Evolutionary conservation across 352 stramenopile species (phyloP), one percentile per base, ranked within the genome.

Genomic region (Pythium rhizo-oryzae): DNA sequence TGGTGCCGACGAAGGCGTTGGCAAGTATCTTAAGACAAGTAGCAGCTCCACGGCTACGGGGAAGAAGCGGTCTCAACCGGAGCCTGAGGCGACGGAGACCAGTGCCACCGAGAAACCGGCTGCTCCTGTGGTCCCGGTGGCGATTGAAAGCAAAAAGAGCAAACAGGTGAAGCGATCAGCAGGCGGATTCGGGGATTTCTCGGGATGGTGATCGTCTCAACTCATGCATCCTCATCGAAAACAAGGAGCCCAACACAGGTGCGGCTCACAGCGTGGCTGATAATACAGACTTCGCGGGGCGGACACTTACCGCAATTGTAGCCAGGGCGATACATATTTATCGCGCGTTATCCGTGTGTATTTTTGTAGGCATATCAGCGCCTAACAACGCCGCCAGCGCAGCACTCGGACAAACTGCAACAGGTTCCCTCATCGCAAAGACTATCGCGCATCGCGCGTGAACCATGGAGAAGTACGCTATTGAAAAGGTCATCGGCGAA

Each of bases 401-500:
- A 33, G 28, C 28, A 33, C 28, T 33, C 28, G 28, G 28, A n/a
- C 28, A 33, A 33, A 6, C 28, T 33, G 28, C 6, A 33, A 33
- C 28, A 33, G 28, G 6, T 33, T 33, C 28, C 28, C 28, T 33
- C 6, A 33, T 7, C 2, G 28, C 28, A 33, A 33, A 33, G 30
- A 8, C 13, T 15, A 9, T 30, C 28, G 37, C 37, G 2, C 4
- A 18, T 43, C 2, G 37, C 15, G 37, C 37, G 11, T 43, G 37
- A 24, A 39, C 23, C 30, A 95, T 95, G 87, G 83, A 95, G 62
- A 88, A 90, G 63, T 95, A 95, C 62, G 67, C 76, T 47, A 63
- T 95, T 7, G 87, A 95, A 43, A 92, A 92, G 50, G 67, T 93
- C 24, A 92, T 95, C 44, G 87, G 87, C 24, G 87, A 95, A 75